phyloP scores from a whole-genome alignment of 257 asterid genomes.

The Gardenia jasminoides region DNA sequence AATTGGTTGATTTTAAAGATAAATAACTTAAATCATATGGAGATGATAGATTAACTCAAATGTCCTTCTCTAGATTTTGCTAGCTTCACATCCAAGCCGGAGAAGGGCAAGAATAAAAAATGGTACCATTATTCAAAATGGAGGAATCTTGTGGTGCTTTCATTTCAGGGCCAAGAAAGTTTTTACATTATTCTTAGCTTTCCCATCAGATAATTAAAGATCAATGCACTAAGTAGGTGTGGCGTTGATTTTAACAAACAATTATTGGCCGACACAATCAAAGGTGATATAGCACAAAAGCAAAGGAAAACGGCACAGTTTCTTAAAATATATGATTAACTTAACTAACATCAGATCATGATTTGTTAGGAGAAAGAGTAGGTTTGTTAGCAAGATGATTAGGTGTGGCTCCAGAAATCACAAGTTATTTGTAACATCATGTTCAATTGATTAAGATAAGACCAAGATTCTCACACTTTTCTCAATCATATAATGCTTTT shows the following conservation, averaged over 20 bases:
- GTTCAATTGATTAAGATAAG: not conserved
- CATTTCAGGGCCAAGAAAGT: not conserved
- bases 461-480: not conserved
- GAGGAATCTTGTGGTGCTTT: not conserved
- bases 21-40: no score
- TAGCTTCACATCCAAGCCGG: not conserved
- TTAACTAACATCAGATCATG: not conserved
- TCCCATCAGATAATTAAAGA: not conserved
- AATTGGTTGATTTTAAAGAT: no score
- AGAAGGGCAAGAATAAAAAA: not conserved
- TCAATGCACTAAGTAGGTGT: constrained; percentile 1
- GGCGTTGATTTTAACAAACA: not conserved
- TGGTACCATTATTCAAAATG: not conserved
- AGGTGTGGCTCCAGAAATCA: not conserved
- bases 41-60: not conserved
- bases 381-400: not conserved
- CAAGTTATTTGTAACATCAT: not conserved
- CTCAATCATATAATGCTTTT: constrained; percentile 1
- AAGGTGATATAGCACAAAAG: not conserved
- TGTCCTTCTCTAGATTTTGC: not conserved
- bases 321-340: not conserved
- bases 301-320: not conserved
- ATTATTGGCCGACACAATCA: constrained; percentile 7
- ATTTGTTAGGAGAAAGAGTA: not conserved
- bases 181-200: not conserved